phyloP scores from a whole-genome alignment of 2,329 filamentous ascomycete genomes.

The Aureobasidium sp. region DNA sequence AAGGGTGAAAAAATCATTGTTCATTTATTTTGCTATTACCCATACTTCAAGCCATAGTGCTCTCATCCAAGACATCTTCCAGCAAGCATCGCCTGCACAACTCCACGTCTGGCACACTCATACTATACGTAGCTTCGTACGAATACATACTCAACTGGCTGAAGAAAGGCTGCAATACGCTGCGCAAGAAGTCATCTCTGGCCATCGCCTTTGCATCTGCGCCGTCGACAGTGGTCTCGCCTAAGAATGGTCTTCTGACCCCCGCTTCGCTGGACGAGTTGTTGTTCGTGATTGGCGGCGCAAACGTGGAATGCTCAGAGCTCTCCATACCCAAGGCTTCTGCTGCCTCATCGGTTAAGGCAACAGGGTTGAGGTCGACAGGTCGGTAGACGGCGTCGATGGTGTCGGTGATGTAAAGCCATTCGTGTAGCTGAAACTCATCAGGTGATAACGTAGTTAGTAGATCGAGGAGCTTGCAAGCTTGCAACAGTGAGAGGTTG shows the following conservation, averaged over 20 bases:
- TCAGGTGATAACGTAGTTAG: conserved; percentile 83
- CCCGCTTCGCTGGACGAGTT: conserved; percentile 12
- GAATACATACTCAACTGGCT: conserved; percentile 85
- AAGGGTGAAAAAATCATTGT: neutral
- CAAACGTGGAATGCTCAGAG: conserved; percentile 26
- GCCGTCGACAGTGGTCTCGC: conserved; percentile 51
- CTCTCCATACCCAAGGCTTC: conserved; percentile 56
- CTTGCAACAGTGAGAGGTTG: conserved; percentile 72
- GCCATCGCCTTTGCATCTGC: conserved; percentile 47
- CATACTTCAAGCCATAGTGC: conserved; percentile 38
- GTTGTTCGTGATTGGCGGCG: neutral
- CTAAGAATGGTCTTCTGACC: conserved; percentile 36
- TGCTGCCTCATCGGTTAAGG: conserved; percentile 76
- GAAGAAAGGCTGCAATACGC: conserved; percentile 80
- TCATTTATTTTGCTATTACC: neutral
- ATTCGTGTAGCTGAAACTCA: conserved; percentile 96
- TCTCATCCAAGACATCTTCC: conserved; percentile 33
- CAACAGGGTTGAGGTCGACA: conserved; percentile 59
- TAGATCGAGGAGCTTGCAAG: conserved; percentile 86
- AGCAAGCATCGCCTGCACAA: conserved; percentile 42
- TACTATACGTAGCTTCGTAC: conserved; percentile 88
- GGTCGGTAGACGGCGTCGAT: conserved; percentile 91
- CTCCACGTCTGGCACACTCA: conserved; percentile 62
- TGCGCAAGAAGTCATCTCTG: conserved; percentile 60
- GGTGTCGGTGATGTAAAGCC: conserved; percentile 95